Evolutionary conservation across 768 basidiomycete species (phyloP).

Genomic region (Clitopilus hobsonii): DNA sequence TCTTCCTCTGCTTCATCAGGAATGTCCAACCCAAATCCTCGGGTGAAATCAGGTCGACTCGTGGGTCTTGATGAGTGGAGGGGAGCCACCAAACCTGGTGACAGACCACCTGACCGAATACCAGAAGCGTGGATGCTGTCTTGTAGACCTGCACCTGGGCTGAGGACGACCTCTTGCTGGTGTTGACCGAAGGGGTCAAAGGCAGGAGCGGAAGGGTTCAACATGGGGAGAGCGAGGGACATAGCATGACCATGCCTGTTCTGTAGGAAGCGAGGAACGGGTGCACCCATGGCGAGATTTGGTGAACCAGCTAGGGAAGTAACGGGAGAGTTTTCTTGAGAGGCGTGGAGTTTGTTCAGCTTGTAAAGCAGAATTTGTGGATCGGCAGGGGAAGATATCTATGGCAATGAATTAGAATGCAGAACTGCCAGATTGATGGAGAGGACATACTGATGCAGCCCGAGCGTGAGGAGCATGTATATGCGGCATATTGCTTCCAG

Average conservation of each 20-base stretch:
- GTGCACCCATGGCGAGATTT: slow-evolving; percentile 44
- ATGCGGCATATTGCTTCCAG: slow-evolving; percentile 48
- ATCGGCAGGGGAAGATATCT: slow-evolving; percentile 92
- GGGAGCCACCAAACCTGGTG: slow-evolving; percentile 40
- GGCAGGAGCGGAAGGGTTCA: slow-evolving; percentile 24
- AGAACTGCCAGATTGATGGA: slow-evolving; percentile 15
- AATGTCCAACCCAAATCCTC: slow-evolving; percentile 79
- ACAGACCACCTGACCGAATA: slow-evolving; percentile 44
- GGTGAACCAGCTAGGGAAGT: slow-evolving; percentile 64
- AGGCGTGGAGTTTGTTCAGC: slow-evolving; percentile 78
- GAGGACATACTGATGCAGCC: slow-evolving; percentile 70
- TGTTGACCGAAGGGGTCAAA: slow-evolving; percentile 67
- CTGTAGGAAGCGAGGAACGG: slow-evolving; percentile 33
- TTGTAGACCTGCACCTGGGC: slow-evolving; percentile 24
- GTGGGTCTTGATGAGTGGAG: slow-evolving; percentile 36
- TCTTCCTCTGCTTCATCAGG: slow-evolving; percentile 71
- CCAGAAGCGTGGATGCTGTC: slow-evolving; percentile 48
- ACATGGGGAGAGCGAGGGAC: slow-evolving; percentile 55
- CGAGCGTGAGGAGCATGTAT: slow-evolving; percentile 76
- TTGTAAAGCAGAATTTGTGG: slow-evolving; percentile 79
- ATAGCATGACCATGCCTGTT: slow-evolving; percentile 69
- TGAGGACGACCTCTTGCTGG: slow-evolving; percentile 26
- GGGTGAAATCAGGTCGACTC: slow-evolving; percentile 65
- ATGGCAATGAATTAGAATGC: slow-evolving; percentile 15
- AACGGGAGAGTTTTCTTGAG: slow-evolving; percentile 47